Evolutionary conservation across 2,329 filamentous ascomycete species (phyloP).

Genomic region (Claviceps quebecensis): DNA sequence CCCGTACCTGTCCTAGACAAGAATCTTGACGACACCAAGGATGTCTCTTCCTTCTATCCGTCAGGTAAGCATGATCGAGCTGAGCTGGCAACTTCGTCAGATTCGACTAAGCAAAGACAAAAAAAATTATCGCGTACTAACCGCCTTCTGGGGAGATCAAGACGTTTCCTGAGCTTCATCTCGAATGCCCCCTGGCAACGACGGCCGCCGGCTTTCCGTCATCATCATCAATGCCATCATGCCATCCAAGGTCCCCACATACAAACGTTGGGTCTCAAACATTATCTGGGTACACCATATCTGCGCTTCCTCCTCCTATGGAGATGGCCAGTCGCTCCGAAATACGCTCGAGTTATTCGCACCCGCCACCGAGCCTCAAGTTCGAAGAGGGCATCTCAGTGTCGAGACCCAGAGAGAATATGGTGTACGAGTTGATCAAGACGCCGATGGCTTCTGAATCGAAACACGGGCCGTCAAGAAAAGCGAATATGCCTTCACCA

Average conservation of each 20-base stretch:
- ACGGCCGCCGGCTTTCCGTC: neutral
- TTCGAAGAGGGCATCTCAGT: slow-evolving; percentile 22
- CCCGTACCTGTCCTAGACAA: slow-evolving; percentile 15
- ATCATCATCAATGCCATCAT: neutral
- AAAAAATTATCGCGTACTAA: neutral
- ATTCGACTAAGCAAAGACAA: neutral
- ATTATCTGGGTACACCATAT: slow-evolving; percentile 30
- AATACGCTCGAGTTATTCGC: slow-evolving; percentile 24
- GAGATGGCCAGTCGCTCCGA: slow-evolving; percentile 24
- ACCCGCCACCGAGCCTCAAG: slow-evolving; percentile 22
- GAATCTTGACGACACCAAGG: slow-evolving; percentile 12
- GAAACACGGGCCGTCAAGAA: neutral
- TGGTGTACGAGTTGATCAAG: neutral
- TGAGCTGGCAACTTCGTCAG: neutral
- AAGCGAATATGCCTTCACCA: slow-evolving; percentile 18
- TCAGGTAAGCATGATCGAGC: slow-evolving; percentile 25
- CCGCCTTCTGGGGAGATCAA: slow-evolving; percentile 18
- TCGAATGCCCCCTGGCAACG: slow-evolving; percentile 9
- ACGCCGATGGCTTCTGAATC: neutral
- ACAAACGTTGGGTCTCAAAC: slow-evolving; percentile 9
- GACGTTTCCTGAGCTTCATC: slow-evolving; percentile 29
- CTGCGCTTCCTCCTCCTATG: slow-evolving; percentile 15
- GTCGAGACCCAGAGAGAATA: slow-evolving; percentile 15
- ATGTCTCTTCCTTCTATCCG: slow-evolving; percentile 37
- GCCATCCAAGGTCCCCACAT: neutral